Evolutionary conservation across 2,329 filamentous ascomycete genomes (phyloP).

Genomic region (Rutstroemia sydowiana): DNA sequence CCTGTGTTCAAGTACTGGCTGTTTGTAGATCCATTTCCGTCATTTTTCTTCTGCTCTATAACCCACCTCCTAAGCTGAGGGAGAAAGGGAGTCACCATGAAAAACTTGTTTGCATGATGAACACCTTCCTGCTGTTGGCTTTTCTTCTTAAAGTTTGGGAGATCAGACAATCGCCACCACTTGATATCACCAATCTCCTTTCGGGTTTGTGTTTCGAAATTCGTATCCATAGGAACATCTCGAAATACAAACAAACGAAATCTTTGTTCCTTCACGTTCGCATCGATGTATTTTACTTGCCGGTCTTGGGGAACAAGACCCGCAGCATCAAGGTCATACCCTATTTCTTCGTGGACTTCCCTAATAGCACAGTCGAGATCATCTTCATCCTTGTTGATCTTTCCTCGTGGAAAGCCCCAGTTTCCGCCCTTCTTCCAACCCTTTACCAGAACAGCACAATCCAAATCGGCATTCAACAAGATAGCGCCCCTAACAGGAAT

Average conservation of each 20-base stretch:
- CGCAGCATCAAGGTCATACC: conserved; percentile 70
- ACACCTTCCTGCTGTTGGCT: conserved; percentile 51
- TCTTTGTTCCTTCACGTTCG: conserved; percentile 87
- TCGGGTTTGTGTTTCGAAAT: conserved; percentile 82
- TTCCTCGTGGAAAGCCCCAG: conserved; percentile 95
- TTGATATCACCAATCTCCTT: conserved; percentile 97
- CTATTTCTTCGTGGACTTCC: conserved; percentile 95
- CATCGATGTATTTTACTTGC: conserved; percentile 73
- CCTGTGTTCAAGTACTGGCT: conserved; percentile 33
- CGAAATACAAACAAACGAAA: conserved; percentile 89
- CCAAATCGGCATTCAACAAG: conserved; percentile 88
- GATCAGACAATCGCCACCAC: conserved; percentile 86
- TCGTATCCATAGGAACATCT: conserved; percentile 75
- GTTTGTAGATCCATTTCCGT: conserved; percentile 41
- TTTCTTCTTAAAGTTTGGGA: conserved; percentile 69
- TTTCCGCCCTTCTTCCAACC: conserved; percentile 96
- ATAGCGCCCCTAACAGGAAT: conserved; percentile 93
- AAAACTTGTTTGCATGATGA: conserved; percentile 73
- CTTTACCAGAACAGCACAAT: conserved; percentile 85
- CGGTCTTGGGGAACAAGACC: conserved; percentile 67
- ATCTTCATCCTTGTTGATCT: conserved; percentile 96
- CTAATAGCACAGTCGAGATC: conserved; percentile 90
- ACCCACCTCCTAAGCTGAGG: conserved; percentile 86
- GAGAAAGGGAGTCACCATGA: conserved; percentile 95
- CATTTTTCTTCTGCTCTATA: conserved; percentile 70